Percentiles rank a stretch among this genome's conserved stretches.
Evolutionary conservation across 208 protist genomes (phyloP).

Genomic region (Leishmania tropica): DNA sequence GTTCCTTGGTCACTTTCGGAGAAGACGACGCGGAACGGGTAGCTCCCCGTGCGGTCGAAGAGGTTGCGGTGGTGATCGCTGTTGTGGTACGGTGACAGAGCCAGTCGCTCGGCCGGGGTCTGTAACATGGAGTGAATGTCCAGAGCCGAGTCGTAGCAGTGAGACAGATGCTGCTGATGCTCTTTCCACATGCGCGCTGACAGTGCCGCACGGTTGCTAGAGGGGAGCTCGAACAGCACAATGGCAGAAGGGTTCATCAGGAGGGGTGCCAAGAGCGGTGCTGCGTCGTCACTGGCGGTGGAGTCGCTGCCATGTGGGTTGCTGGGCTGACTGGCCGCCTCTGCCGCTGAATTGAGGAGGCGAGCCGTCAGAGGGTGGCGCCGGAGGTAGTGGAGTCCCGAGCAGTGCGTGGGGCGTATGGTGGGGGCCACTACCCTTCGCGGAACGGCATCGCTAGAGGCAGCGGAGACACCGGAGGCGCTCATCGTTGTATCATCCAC

Average conservation of each 20-base stretch:
- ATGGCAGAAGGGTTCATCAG: slow-evolving; percentile 16
- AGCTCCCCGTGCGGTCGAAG: neutral
- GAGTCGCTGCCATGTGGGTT: neutral
- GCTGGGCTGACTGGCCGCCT: neutral
- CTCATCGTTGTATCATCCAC: neutral
- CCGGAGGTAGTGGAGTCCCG: slow-evolving; percentile 44
- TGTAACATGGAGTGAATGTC: slow-evolving; percentile 10
- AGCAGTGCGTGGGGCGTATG: slow-evolving; percentile 16
- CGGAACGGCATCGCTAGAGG: neutral
- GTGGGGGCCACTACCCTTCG: neutral
- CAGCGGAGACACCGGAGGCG: neutral
- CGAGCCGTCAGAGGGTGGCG: slow-evolving; percentile 41
- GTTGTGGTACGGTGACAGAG: neutral
- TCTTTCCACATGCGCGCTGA: slow-evolving; percentile 31
- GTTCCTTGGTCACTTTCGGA: slow-evolving; percentile 1
- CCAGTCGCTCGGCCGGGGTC: neutral
- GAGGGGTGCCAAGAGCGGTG: neutral
- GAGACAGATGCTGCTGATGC: slow-evolving; percentile 16
- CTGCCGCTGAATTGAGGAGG: slow-evolving; percentile 4
- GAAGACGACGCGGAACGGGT: neutral
- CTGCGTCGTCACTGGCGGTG: neutral
- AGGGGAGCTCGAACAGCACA: slow-evolving; percentile 29
- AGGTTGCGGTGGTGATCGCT: neutral
- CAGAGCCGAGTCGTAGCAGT: neutral
- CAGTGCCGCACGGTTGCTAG: slow-evolving; percentile 22